These are phyloP conservation scores for Quercus phellos DNA, from an alignment of 331 rosid species.

Conservation along the genomic window DNA sequence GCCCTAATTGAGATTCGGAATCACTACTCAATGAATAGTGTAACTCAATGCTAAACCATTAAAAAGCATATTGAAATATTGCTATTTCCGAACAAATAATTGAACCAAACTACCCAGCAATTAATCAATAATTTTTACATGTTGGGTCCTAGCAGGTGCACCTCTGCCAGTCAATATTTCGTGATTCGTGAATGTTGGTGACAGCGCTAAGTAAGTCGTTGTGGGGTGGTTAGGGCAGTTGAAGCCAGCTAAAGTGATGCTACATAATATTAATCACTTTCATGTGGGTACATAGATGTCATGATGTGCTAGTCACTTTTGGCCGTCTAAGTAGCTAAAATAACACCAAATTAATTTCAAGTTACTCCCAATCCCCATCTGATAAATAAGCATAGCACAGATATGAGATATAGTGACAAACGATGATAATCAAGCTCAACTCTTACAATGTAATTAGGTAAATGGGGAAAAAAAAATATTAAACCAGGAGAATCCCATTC, in stretches of 20 bases:
- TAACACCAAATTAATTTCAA: not conserved
- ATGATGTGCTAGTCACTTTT: not conserved
- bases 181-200: not conserved
- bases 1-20: not conserved
- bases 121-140: not conserved
- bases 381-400: too few relatives aligned
- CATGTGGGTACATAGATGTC: not conserved
- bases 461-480: not conserved
- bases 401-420: not conserved
- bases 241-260: not conserved
- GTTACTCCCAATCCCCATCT: not conserved
- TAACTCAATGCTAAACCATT: not conserved
- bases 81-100: not conserved
- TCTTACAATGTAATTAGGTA: not conserved
- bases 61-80: not conserved
- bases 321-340: not conserved
- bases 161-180: not conserved
- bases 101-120: not conserved
- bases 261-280: not conserved
- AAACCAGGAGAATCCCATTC: not conserved
- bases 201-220: not conserved
- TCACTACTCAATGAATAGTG: too few relatives aligned
- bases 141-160: too few relatives aligned
- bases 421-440: not conserved
- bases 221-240: not conserved